These are phyloP conservation scores for Annulohypoxylon bovei DNA, from an alignment of 495 filamentous ascomycete genomes.

Conservation along the genomic window DNA sequence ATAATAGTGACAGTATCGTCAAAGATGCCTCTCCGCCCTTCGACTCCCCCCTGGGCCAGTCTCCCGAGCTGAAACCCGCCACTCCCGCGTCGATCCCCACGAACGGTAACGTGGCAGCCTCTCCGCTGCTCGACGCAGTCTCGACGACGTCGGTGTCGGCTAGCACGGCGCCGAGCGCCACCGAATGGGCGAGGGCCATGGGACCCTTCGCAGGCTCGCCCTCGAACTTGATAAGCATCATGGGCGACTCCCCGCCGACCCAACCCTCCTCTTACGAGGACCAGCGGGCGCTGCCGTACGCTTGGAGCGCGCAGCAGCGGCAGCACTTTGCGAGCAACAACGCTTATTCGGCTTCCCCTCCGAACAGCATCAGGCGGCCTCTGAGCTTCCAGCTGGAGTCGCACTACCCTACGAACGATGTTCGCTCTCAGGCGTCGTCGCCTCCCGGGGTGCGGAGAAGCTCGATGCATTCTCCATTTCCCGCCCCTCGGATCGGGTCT, in stretches of 20 bases:
- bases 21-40: constrained; percentile 52
- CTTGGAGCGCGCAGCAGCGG: constrained; percentile 52
- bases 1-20: constrained; percentile 38
- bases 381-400: constrained; percentile 63
- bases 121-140: constrained; percentile 56
- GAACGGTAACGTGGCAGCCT: constrained; percentile 50
- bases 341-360: constrained; percentile 60
- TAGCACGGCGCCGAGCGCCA: constrained; percentile 58
- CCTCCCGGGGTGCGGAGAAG: constrained; percentile 59
- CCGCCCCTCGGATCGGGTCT: constrained; percentile 53
- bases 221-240: constrained; percentile 62
- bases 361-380: constrained; percentile 55
- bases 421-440: constrained; percentile 56
- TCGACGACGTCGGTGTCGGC: constrained; percentile 58
- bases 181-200: constrained; percentile 63
- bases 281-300: constrained; percentile 51
- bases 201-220: constrained; percentile 63
- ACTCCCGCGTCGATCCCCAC: constrained; percentile 47
- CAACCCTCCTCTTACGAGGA: constrained; percentile 66
- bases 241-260: constrained; percentile 64
- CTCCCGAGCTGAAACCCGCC: constrained; percentile 55
- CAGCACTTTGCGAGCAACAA: constrained; percentile 51
- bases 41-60: constrained; percentile 52
- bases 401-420: constrained; percentile 55
- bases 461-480: constrained; percentile 69